Evolutionary conservation across 208 protist species (phyloP).

Genomic region (Trypanosoma cruzi): DNA sequence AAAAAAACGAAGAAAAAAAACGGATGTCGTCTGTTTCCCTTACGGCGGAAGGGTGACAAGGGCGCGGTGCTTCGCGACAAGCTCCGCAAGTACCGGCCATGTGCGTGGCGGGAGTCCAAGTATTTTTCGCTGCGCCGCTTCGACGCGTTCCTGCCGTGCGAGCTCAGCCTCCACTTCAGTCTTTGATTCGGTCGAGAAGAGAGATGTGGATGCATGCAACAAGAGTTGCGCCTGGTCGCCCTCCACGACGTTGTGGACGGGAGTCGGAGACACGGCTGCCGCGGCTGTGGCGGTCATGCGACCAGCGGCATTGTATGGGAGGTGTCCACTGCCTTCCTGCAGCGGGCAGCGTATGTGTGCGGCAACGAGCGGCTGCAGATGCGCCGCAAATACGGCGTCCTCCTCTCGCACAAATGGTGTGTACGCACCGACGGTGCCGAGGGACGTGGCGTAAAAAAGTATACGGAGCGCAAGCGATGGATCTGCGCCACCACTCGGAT

Average conservation of each 20-base stretch:
- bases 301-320: slow-evolving; percentile 19
- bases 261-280: background rate
- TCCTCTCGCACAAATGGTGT: slow-evolving; percentile 70
- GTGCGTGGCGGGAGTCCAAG: slow-evolving; percentile 63
- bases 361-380: slow-evolving; percentile 60
- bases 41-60: slow-evolving; percentile 69
- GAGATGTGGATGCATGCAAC: slow-evolving; percentile 30
- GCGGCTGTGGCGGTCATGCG: slow-evolving; percentile 20
- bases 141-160: slow-evolving; percentile 37
- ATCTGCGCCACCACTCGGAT: slow-evolving; percentile 54
- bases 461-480: slow-evolving; percentile 37
- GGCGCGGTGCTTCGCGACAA: slow-evolving; percentile 73
- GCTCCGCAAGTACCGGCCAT: slow-evolving; percentile 52
- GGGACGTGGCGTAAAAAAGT: slow-evolving; percentile 72
- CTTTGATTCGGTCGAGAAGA: slow-evolving; percentile 54
- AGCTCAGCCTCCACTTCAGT: slow-evolving; percentile 50
- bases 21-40: too few relatives aligned
- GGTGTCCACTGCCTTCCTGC: slow-evolving; percentile 19
- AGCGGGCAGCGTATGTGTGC: slow-evolving; percentile 41
- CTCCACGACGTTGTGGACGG: slow-evolving; percentile 62
- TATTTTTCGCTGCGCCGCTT: slow-evolving; percentile 54
- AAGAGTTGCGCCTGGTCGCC: slow-evolving; percentile 60
- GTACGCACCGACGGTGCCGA: slow-evolving; percentile 72
- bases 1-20: too few relatives aligned
- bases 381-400: slow-evolving; percentile 70